These are phyloP conservation scores for Silene conica DNA, from an alignment of 148 eudicot species.

Conservation along the genomic window DNA sequence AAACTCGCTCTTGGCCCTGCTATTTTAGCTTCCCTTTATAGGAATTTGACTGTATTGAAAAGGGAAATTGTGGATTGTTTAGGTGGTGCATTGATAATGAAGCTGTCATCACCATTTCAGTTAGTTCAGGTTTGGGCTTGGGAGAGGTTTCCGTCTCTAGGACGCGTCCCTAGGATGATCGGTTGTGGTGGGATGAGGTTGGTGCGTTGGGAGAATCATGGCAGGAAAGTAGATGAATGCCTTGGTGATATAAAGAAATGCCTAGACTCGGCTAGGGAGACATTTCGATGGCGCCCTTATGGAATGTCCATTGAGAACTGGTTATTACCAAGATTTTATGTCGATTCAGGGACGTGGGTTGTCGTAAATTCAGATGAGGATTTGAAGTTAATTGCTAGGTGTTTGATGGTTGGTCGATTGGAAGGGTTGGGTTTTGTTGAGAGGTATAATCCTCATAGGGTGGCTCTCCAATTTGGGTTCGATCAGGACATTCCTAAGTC, in stretches of 20 bases:
- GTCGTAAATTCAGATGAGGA: constrained; percentile 9
- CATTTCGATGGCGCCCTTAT: background rate
- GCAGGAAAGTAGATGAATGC: background rate
- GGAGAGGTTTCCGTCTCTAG: constrained; percentile 38
- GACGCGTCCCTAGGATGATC: constrained; percentile 22
- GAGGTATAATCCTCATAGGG: constrained; percentile 6
- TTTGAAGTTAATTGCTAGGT: background rate
- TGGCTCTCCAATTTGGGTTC: constrained; percentile 9
- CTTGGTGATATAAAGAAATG: background rate
- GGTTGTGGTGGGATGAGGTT: background rate
- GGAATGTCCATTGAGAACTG: background rate
- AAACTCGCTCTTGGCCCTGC: constrained; percentile 27
- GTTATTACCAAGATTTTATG: background rate
- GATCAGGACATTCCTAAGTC: constrained; percentile 7
- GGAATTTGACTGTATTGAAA: constrained; percentile 28
- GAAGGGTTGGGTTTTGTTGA: constrained; percentile 2
- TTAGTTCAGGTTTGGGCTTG: constrained; percentile 52
- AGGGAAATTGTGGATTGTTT: background rate
- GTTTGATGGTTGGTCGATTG: constrained; percentile 7
- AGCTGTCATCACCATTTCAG: constrained; percentile 27
- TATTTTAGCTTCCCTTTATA: constrained; percentile 37
- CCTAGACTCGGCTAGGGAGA: background rate
- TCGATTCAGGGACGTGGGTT: constrained; percentile 8
- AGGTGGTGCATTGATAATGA: background rate
- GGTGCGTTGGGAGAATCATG: background rate